These are phyloP conservation scores for Miamiensis avidus DNA, from an alignment of 169 alveolate genomes.

Conservation along the genomic window DNA sequence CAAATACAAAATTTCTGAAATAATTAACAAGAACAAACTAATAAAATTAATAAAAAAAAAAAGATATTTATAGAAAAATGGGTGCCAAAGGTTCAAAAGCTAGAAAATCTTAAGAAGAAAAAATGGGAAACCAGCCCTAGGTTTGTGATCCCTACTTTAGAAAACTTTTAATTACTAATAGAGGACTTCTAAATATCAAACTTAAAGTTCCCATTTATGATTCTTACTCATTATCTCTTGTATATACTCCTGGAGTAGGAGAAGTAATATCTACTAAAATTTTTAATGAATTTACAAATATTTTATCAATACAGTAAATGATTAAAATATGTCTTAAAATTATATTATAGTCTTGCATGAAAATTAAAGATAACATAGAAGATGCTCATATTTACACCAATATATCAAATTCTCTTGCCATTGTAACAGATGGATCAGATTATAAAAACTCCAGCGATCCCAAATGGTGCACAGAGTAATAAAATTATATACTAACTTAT, in stretches of 20 bases:
- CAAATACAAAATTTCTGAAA: no score
- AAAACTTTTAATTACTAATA: slow-evolving; percentile 14
- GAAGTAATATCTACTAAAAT: no score
- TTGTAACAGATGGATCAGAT: slow-evolving; percentile 41
- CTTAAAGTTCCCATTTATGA: slow-evolving; percentile 50
- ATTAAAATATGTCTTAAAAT: no score
- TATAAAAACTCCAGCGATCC: not conserved
- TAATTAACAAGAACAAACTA: not conserved
- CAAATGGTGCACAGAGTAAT: slow-evolving; percentile 13
- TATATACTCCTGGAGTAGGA: slow-evolving; percentile 61
- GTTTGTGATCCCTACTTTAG: slow-evolving; percentile 20
- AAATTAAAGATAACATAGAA: slow-evolving; percentile 41
- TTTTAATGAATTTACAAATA: no score
- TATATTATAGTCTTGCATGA: slow-evolving; percentile 18
- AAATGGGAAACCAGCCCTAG: no score
- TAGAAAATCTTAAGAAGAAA: slow-evolving; percentile 4
- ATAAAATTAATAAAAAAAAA: not conserved
- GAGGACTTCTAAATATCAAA: slow-evolving; percentile 37
- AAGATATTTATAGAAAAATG: not conserved
- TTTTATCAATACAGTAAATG: no score
- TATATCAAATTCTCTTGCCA: slow-evolving; percentile 41
- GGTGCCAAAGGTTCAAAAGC: not conserved
- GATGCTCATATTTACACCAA: slow-evolving; percentile 40
- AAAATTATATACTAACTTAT: no score
- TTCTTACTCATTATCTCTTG: slow-evolving; percentile 39